These are phyloP conservation scores for Diaporthe velutina DNA, from an alignment of 2,329 filamentous ascomycete species.

Conservation along the genomic window DNA sequence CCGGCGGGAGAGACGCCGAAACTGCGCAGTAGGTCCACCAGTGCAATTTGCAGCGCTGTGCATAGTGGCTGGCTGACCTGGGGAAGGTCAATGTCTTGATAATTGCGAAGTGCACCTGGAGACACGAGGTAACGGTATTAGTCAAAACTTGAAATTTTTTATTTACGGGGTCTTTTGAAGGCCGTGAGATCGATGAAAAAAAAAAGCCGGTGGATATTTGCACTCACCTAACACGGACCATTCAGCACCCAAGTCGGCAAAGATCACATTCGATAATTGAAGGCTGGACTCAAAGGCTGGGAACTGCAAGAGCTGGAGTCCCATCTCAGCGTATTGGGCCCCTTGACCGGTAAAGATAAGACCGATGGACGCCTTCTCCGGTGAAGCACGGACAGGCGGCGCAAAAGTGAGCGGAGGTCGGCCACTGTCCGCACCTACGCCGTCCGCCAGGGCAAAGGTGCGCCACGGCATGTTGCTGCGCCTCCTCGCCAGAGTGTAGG, in stretches of 20 bases:
- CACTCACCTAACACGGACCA: conserved; percentile 47
- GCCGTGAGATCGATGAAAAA: too few species aligned
- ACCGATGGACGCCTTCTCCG: conserved; percentile 39
- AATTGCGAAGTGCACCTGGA: conserved; percentile 37
- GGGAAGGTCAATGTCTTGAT: background rate
- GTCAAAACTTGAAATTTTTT: background rate
- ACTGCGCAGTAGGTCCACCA: conserved; percentile 49
- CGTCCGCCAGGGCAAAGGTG: too few species aligned
- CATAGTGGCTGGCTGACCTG: conserved; percentile 2
- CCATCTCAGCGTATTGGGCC: conserved; percentile 47
- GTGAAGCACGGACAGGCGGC: background rate
- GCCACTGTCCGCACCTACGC: too few species aligned
- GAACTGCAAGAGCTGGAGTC: conserved; percentile 44
- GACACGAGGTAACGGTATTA: too few species aligned
- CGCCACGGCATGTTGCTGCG: too few species aligned
- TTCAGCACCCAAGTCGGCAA: conserved; percentile 41
- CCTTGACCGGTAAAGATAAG: conserved; percentile 51
- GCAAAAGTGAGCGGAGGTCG: background rate
- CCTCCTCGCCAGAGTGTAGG: too few species aligned
- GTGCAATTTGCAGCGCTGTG: conserved; percentile 46
- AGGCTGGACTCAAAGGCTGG: conserved; percentile 43
- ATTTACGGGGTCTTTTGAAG: too few species aligned
- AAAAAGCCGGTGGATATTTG: background rate
- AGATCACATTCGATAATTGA: conserved; percentile 40
- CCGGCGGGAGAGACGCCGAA: conserved; percentile 45